A percentile compares a stretch with the other conserved stretches of the same genome.
Conservation (phyloP, 306 rosid genomes). For the Arachis stenosperma region DNA sequence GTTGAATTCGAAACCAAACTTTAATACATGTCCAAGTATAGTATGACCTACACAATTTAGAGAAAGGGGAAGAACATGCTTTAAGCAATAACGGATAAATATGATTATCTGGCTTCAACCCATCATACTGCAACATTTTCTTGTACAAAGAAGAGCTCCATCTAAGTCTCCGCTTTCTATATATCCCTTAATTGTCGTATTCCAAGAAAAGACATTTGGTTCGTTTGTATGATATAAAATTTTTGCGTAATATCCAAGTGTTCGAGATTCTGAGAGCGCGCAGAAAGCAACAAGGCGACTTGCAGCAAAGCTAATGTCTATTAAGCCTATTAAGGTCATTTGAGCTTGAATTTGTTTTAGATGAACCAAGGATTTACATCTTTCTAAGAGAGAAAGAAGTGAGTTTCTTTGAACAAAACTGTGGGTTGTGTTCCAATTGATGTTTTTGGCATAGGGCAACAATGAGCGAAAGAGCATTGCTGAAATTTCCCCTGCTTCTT, state of each 20-base stretch:
- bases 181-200: constrained; percentile 65
- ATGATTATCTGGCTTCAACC: constrained; percentile 64
- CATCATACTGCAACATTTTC: constrained; percentile 55
- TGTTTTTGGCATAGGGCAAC: constrained; percentile 48
- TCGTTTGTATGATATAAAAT: constrained; percentile 44
- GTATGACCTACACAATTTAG: constrained; percentile 48
- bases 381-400: constrained; percentile 66
- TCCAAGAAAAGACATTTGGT: constrained; percentile 76
- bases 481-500: constrained; percentile 2
- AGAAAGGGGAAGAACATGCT: constrained; percentile 58
- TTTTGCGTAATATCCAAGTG: constrained; percentile 56
- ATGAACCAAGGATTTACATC: constrained; percentile 61
- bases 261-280: constrained; percentile 61
- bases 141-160: constrained; percentile 60
- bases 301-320: constrained; percentile 54
- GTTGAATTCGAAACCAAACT: constrained; percentile 66
- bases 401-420: constrained; percentile 52
- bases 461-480: constrained; percentile 46
- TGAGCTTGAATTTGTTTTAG: constrained; percentile 80
- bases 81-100: constrained; percentile 69
- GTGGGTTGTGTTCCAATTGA: constrained; percentile 66
- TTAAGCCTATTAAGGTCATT: constrained; percentile 59
- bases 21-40: constrained; percentile 67
- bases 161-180: constrained; percentile 54
- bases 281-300: constrained; percentile 84